These are phyloP conservation scores for Hypoxylon lienhwacheense DNA, from an alignment of 495 filamentous ascomycete species.

Conservation along the genomic window DNA sequence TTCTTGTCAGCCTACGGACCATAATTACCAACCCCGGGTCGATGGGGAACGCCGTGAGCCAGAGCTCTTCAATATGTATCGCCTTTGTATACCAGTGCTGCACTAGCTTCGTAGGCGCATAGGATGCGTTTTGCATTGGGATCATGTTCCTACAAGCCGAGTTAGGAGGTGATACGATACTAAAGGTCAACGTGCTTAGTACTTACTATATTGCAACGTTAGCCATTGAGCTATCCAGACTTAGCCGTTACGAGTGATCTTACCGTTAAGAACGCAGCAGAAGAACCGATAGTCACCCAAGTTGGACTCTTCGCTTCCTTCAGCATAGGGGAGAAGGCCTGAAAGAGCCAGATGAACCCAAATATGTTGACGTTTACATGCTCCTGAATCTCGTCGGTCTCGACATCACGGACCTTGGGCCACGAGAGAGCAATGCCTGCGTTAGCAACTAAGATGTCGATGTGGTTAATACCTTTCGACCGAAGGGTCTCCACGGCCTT, in stretches of 20 bases:
- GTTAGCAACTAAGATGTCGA: conserved; percentile 23
- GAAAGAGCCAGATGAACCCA: conserved; percentile 27
- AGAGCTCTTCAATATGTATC: conserved; percentile 44
- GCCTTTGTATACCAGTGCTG: conserved; percentile 43
- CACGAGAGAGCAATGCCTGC: conserved; percentile 1
- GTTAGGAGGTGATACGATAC: conserved; percentile 3
- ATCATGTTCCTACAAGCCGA: conserved; percentile 6
- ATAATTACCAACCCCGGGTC: conserved; percentile 33
- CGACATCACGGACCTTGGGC: conserved; percentile 5
- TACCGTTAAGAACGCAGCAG: conserved; percentile 32
- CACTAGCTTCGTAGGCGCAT: conserved; percentile 46
- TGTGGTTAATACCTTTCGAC: conserved; percentile 7
- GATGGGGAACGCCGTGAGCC: conserved; percentile 41
- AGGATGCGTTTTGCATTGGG: conserved; percentile 42
- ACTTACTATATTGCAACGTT: not conserved
- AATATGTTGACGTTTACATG: conserved; percentile 20
- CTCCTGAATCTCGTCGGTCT: conserved; percentile 6
- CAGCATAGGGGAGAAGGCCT: conserved; percentile 22
- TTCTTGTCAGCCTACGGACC: no score
- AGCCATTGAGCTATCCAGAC: not conserved
- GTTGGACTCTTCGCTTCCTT: conserved; percentile 33
- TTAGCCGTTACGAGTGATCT: not conserved
- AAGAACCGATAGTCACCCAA: conserved; percentile 41
- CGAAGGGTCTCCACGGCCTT: conserved; percentile 2
- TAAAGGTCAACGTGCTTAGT: not conserved